These are phyloP conservation scores for Diaporthe sp. DNA, from an alignment of 2,329 filamentous ascomycete genomes.

Conservation along the genomic window DNA sequence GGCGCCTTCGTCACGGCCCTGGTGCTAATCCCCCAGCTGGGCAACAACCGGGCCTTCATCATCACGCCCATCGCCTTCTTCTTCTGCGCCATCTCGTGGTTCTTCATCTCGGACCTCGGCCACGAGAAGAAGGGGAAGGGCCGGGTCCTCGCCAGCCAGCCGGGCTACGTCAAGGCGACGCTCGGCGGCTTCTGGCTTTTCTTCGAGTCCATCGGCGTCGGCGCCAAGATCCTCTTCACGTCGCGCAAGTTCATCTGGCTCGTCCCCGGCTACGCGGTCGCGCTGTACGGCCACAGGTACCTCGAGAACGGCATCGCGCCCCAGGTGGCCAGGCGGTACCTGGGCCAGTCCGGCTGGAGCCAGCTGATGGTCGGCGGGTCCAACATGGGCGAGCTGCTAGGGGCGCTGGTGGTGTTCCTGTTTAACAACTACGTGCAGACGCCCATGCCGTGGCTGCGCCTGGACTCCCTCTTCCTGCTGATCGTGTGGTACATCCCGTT, in stretches of 20 bases:
- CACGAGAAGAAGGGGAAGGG: constrained; percentile 47
- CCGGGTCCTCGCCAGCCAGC: constrained; percentile 41
- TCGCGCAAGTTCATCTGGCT: constrained; percentile 64
- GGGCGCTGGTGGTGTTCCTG: constrained; percentile 62
- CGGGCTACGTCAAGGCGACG: constrained; percentile 55
- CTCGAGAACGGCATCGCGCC: constrained; percentile 64
- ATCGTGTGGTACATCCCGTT: constrained; percentile 64
- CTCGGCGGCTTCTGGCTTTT: constrained; percentile 58
- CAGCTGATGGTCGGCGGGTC: constrained; percentile 66
- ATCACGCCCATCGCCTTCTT: constrained; percentile 64
- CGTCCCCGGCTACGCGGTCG: constrained; percentile 62
- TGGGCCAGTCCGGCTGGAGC: constrained; percentile 62
- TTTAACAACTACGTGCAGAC: constrained; percentile 63
- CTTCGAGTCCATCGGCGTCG: constrained; percentile 61
- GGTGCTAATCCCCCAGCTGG: constrained; percentile 63
- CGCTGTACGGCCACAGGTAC: constrained; percentile 64
- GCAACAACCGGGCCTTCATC: constrained; percentile 66
- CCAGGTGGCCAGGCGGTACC: constrained; percentile 60
- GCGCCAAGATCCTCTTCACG: constrained; percentile 61
- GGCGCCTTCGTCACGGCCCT: constrained; percentile 64
- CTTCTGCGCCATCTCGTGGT: constrained; percentile 58
- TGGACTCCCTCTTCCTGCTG: constrained; percentile 60
- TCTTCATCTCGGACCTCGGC: constrained; percentile 59
- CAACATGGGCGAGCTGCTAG: constrained; percentile 64
- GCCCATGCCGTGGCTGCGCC: constrained; percentile 64